Evolutionary conservation across 805 yeast species (phyloP), one percentile per base, ranked within the genome.

Genomic region (Lipomyces lipofer): DNA sequence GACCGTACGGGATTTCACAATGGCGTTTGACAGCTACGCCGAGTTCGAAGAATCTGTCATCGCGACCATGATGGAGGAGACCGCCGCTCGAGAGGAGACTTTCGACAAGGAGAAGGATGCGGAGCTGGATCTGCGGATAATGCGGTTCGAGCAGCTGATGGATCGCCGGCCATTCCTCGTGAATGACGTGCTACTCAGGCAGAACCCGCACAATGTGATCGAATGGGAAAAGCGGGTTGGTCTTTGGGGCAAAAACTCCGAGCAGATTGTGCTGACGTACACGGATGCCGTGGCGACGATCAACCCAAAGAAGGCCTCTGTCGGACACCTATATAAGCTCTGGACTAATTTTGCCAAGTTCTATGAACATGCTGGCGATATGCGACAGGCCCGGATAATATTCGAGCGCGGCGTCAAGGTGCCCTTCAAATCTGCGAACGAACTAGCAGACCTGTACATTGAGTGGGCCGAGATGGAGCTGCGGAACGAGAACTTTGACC

Each of bases 381-480:
- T 76, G 9, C 73, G 72, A 15, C 79, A 86, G 0, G 89, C 91
- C 0, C 70, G 86, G 58, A 73, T 78, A 15, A 78, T 90, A 4
- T 80, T 78, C 51, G 80, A 81, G 33, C 83, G 83, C 46, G 84
- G 92, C 0, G 72, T 81, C 1, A 81, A 82, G 51, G 91, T 90
- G 0, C 91, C 90, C 4, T 89, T 78, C 69, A 76, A 73, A 24
- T 70, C 76, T 13, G 70, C 81, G 0, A 79, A 80, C 21, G 96
- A 89, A 56, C 69, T 89, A 19, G 86, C 84, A 1, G 78, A 77
- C 2, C 68, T 91, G 5, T 87, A 89, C 79, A 71, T 80, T n/a
- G 78, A 76, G 15, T 91, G 97, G 96, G 75, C 85, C 4, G 86
- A 86, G 52, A 71, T 81, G 69, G 85, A 84, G 55, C 63, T 86